Base-by-base conservation (phyloP, 169 alveolate genomes). In the Cryptosporidium sp. region DNA sequence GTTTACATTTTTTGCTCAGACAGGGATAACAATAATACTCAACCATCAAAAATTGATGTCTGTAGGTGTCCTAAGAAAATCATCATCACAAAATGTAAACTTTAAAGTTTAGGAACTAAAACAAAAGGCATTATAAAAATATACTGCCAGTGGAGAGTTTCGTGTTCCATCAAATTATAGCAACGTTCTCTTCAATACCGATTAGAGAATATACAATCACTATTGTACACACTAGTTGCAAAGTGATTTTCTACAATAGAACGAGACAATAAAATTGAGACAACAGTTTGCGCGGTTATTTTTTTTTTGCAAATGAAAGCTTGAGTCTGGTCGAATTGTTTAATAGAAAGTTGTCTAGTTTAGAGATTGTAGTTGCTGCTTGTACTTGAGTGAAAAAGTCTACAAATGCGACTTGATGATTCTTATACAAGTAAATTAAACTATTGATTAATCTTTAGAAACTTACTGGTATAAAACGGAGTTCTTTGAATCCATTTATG, bases 171-270 rank as follows among this genome's bases (percentile, higher is more conserved):
- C 14, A 29, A 9, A 45, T 61, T 80, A 3, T 80, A 21, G 65
- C 75, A 56, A 80, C 72, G 12, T 29, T 61, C 68, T 62, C 89
- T 80, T 80, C 89, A 48, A 65, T 39, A 80, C 60, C 62, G 67
- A 65, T 62, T 65, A 33, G 65, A 5, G 35, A 14, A 14, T 21
- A 29, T 29, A 33, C 51, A 80, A 45, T 48, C 67, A 62, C 33
- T 80, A 80, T 62, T 48, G 89, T 80, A 80, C 89, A 80, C 89
- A 80, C 89, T 56, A 42, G 89, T 80, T 80, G 89, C 89, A 31
- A 23, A 8, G 18, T 45, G 44, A 10, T 26, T 6, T 26, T 61
- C 5, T 3, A 14, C 23, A 12, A 12, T 48, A 48, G 21, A 48
- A 48, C 56, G 56, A 48, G 56, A 48, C 72, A 10, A 65, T 29